Conservation (phyloP, 345 rosid species). For the Heritiera littoralis region DNA sequence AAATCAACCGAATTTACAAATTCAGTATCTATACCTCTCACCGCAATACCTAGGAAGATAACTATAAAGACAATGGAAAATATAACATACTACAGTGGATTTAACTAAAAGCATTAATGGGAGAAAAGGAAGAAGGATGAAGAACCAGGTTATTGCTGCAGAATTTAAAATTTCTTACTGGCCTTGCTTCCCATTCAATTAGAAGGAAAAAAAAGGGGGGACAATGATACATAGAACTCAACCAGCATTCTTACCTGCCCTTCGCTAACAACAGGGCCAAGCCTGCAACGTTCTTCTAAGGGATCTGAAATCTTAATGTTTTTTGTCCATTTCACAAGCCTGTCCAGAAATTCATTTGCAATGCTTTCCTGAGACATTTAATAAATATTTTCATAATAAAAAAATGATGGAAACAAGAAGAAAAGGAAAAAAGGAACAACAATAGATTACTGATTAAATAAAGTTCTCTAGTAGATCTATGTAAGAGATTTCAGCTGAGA, state of each 20-base stretch:
- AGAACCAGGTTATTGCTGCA: background rate
- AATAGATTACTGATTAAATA: slow-evolving; percentile 3
- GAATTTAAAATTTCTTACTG: slow-evolving; percentile 8
- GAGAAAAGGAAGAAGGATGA: background rate
- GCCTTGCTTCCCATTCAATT: background rate
- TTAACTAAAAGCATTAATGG: slow-evolving; percentile 5
- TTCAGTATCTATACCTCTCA: background rate
- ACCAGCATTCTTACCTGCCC: slow-evolving; percentile 60
- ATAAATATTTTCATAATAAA: slow-evolving; percentile 9
- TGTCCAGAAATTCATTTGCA: slow-evolving; percentile 66
- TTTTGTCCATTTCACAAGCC: slow-evolving; percentile 74
- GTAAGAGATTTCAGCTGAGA: slow-evolving; percentile 8
- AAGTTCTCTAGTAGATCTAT: slow-evolving; percentile 7
- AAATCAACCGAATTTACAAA: background rate
- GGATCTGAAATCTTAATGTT: slow-evolving; percentile 91
- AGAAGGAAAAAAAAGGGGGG: background rate
- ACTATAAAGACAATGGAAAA: background rate
- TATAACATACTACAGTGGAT: background rate
- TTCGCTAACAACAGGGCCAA: slow-evolving; percentile 86
- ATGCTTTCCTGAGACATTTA: slow-evolving; percentile 65
- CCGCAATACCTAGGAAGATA: background rate
- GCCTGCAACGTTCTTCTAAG: slow-evolving; percentile 86
- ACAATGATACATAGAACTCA: background rate
- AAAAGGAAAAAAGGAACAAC: background rate
- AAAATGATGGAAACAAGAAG: slow-evolving; percentile 3